These are phyloP conservation scores for Plasmodium cynomolgi DNA, from an alignment of 169 alveolate genomes.

Conservation along the genomic window DNA sequence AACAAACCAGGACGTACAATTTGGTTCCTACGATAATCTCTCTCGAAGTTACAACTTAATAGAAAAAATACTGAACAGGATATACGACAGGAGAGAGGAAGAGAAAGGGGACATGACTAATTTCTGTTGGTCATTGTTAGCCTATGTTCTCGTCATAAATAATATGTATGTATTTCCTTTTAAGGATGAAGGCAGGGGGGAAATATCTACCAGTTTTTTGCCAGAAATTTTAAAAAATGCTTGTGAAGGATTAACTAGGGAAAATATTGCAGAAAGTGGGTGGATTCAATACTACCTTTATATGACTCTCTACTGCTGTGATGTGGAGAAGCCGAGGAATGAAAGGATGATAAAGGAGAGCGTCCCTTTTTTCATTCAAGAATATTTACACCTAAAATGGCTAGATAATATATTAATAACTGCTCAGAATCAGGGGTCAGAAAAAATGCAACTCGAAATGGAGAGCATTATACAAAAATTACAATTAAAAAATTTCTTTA, in stretches of 20 bases:
- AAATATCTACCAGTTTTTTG: constrained; percentile 24
- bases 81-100: constrained; percentile 18
- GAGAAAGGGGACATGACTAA: constrained; percentile 79
- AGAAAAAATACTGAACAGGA: constrained; percentile 23
- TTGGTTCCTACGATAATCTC: constrained; percentile 37
- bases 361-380: constrained; percentile 85
- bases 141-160: constrained; percentile 78
- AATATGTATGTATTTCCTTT: constrained; percentile 82
- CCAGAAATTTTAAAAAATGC: constrained; percentile 74
- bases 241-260: constrained; percentile 76
- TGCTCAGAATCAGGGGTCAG: constrained; percentile 89
- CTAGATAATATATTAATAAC: constrained; percentile 85
- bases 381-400: constrained; percentile 87
- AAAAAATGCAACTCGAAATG: constrained; percentile 87
- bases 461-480: constrained; percentile 86
- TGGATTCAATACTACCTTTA: constrained; percentile 88
- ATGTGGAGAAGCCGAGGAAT: constrained; percentile 86
- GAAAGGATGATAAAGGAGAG: constrained; percentile 83
- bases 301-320: constrained; percentile 86
- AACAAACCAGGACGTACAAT: constrained; percentile 79
- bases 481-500: constrained; percentile 80
- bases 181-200: neutral
- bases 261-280: constrained; percentile 86
- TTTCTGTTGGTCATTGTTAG: constrained; percentile 84
- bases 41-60: constrained; percentile 56